Evolutionary conservation across 75 land plant species (phyloP), one percentile per base, ranked within the genome.

Genomic region (Azolla pinnata): DNA sequence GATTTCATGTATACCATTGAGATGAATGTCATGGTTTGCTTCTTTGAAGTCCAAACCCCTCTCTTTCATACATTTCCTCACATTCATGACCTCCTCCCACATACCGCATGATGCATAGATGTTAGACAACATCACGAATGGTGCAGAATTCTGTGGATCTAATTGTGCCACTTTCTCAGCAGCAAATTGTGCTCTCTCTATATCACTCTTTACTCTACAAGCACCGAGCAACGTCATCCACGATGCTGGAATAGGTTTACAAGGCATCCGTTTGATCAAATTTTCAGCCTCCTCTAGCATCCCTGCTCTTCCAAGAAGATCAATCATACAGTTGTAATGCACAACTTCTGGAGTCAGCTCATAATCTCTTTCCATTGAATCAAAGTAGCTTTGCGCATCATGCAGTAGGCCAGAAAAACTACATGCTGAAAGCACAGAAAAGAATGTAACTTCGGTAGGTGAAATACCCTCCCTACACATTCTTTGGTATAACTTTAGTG

Each of bases 191-290:
- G 80, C 87, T 31, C 80, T 67, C 27, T 77, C 75, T n/a, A 64
- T 51, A 31, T 84, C 80, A 48, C 61, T 64, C 8, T 77, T 71
- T 65, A 74, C 71, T 27, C 32, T 63, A 66, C 83, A 84, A 33
- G 87, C 83, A 75, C 83, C 70, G 26, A 84, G 67, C 33, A 84
- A 80, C 7, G 83, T 70, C 27, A 82, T 77, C 87, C 87, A 84
- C 29, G 78, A 44, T 75, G 77, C 71, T 29, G 72, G 71, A 74
- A 73, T 52, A 2, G 54, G 54, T 23, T 26, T 10, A 27, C 54
- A 52, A 1, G 71, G 75, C 86, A 83, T 83, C 19, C 70, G 44
- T 40, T 76, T 73, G 33, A 79, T 67, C 28, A 79, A 73, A 17
- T 54, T 44, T 48, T 17, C 62, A 33, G 80, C 87, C 46, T 66